Conservation (phyloP, 768 basidiomycete genomes). For the Psilocybe subaeruginosa region DNA sequence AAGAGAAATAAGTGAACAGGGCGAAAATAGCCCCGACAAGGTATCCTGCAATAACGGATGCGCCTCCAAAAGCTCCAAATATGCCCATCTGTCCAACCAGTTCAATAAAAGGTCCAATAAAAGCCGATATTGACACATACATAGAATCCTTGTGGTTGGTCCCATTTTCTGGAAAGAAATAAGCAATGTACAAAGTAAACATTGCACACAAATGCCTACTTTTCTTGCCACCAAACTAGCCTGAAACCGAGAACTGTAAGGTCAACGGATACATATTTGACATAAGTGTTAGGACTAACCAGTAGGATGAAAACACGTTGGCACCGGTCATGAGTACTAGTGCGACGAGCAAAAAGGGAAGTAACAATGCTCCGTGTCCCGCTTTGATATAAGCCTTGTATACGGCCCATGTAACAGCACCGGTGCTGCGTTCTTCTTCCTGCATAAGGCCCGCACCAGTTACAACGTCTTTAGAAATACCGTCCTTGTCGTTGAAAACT, state of each 20-base stretch:
- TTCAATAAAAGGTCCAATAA: not conserved
- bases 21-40: constrained; percentile 67
- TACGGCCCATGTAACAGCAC: constrained; percentile 56
- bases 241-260: constrained; percentile 29
- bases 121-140: constrained; percentile 39
- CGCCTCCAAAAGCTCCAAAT: constrained; percentile 72
- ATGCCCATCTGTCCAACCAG: constrained; percentile 65
- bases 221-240: constrained; percentile 86
- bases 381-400: constrained; percentile 68
- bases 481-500: constrained; percentile 38
- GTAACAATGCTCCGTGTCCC: constrained; percentile 61
- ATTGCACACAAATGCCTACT: constrained; percentile 17
- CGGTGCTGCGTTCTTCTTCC: constrained; percentile 78
- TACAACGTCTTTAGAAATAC: constrained; percentile 34
- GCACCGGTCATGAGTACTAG: constrained; percentile 68
- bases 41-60: constrained; percentile 69
- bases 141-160: constrained; percentile 65
- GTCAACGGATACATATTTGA: not conserved
- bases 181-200: constrained; percentile 13
- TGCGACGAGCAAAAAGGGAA: constrained; percentile 61
- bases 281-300: constrained; percentile 40
- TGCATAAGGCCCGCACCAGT: constrained; percentile 72
- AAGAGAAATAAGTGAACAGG: constrained; percentile 74
- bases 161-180: constrained; percentile 47
- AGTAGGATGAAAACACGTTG: constrained; percentile 74